Conservation (phyloP, 352 stramenopile species). For the Phytophthora pluvialis region DNA sequence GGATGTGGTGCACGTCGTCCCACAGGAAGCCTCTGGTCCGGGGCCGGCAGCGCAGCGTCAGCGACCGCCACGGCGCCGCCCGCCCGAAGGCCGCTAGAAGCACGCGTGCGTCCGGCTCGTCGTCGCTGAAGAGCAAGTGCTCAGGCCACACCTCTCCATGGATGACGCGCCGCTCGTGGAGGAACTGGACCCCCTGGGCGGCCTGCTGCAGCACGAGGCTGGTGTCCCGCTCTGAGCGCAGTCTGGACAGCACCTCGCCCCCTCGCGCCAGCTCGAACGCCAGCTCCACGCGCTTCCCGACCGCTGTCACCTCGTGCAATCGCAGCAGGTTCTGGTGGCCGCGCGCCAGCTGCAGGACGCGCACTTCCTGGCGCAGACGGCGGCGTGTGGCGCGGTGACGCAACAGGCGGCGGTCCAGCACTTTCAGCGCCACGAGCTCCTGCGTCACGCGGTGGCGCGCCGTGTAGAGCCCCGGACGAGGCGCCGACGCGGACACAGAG, state of each 20-base stretch:
- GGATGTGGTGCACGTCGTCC: conserved; percentile 61
- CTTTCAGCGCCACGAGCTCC: conserved; percentile 76
- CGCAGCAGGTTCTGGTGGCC: conserved; percentile 71
- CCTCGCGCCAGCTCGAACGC: conserved; percentile 78
- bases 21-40: conserved; percentile 46
- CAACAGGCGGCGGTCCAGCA: conserved; percentile 64
- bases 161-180: conserved; percentile 58
- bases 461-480: conserved; percentile 63
- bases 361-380: conserved; percentile 76
- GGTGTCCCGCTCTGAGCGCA: conserved; percentile 63
- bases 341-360: conserved; percentile 52
- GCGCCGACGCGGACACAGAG: background rate
- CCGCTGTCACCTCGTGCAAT: conserved; percentile 67
- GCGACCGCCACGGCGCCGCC: conserved; percentile 48
- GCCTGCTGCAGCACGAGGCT: conserved; percentile 58
- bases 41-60: conserved; percentile 37
- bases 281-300: conserved; percentile 60
- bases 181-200: conserved; percentile 54
- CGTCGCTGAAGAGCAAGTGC: conserved; percentile 76
- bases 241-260: conserved; percentile 59
- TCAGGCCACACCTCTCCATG: conserved; percentile 78
- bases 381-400: conserved; percentile 46
- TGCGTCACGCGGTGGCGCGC: conserved; percentile 61
- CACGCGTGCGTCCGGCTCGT: conserved; percentile 66
- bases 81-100: conserved; percentile 74